Evolutionary conservation across 805 yeast species (phyloP).

Genomic region (Yamadazyma phyllophila): DNA sequence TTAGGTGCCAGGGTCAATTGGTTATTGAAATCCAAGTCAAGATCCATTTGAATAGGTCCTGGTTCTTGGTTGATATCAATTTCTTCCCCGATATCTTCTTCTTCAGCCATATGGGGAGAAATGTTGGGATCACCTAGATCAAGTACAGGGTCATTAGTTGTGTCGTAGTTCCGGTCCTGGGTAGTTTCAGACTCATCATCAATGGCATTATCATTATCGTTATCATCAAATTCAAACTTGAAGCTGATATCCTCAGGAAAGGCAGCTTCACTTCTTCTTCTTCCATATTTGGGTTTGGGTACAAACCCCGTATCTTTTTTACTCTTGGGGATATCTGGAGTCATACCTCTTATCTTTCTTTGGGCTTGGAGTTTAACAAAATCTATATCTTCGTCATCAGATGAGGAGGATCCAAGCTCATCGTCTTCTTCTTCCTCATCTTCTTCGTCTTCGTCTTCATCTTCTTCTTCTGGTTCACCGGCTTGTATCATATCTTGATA

Average conservation of each 20-base stretch:
- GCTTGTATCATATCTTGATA: constrained; percentile 4
- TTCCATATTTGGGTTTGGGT: constrained; percentile 26
- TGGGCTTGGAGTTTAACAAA: constrained; percentile 71
- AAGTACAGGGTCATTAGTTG: constrained; percentile 12
- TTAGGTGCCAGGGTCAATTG: constrained; percentile 48
- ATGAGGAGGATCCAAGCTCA: constrained; percentile 35
- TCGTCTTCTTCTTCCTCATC: constrained; percentile 22
- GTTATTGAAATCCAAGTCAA: constrained; percentile 10
- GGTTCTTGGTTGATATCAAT: constrained; percentile 14
- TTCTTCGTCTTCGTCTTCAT: constrained; percentile 9
- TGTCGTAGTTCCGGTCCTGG: constrained; percentile 18
- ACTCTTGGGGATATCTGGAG: constrained; percentile 27
- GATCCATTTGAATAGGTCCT: constrained; percentile 6
- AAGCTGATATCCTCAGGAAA: constrained; percentile 44
- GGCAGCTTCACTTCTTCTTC: constrained; percentile 37
- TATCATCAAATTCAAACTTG: constrained; percentile 41
- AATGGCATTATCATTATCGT: constrained; percentile 15
- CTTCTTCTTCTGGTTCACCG: constrained; percentile 11
- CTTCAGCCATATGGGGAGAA: constrained; percentile 15
- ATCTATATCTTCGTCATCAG: constrained; percentile 67
- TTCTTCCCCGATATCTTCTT: constrained; percentile 66
- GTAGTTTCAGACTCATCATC: constrained; percentile 21
- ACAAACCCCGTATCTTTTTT: constrained; percentile 14
- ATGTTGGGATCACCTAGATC: background rate
- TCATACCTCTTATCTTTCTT: constrained; percentile 55